A percentile compares a stretch with the other conserved stretches of the same genome.
phyloP scores from a whole-genome alignment of 768 basidiomycete species.

The Boletus vinaceobasis region DNA sequence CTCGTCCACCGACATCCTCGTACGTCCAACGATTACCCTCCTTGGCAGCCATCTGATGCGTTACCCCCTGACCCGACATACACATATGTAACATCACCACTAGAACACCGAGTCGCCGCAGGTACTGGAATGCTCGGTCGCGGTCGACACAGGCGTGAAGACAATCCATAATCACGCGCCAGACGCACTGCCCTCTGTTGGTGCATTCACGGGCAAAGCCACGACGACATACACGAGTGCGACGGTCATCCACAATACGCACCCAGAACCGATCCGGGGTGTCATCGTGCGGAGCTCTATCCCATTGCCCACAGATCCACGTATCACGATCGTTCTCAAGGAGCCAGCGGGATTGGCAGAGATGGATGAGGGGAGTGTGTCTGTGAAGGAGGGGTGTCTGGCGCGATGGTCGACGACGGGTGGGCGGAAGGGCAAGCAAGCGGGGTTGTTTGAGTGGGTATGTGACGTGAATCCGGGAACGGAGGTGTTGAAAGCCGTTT shows the following conservation, averaged over 20 bases:
- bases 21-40: slow-evolving; percentile 3
- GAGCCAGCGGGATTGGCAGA: slow-evolving; percentile 25
- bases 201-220: slow-evolving; percentile 2
- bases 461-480: slow-evolving; percentile 22
- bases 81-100: background rate
- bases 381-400: slow-evolving; percentile 11
- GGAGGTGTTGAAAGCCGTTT: slow-evolving; percentile 26
- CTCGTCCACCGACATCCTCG: slow-evolving; percentile 22
- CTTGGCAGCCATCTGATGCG: background rate
- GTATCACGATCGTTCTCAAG: slow-evolving; percentile 25
- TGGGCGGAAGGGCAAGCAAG: slow-evolving; percentile 16
- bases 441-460: slow-evolving; percentile 31
- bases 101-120: slow-evolving; percentile 17
- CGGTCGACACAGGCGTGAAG: slow-evolving; percentile 15
- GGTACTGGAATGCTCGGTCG: slow-evolving; percentile 19
- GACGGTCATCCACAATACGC: slow-evolving; percentile 15
- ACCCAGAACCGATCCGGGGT: slow-evolving; percentile 4
- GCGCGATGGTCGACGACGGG: slow-evolving; percentile 22
- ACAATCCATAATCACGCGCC: slow-evolving; percentile 12
- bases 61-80: background rate
- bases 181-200: slow-evolving; percentile 7
- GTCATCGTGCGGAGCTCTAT: slow-evolving; percentile 26
- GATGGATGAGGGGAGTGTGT: no score
- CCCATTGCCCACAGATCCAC: slow-evolving; percentile 27
- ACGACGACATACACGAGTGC: slow-evolving; percentile 19